These are phyloP conservation scores for Trypethelium eluteriae DNA, from an alignment of 495 filamentous ascomycete genomes.

Conservation along the genomic window DNA sequence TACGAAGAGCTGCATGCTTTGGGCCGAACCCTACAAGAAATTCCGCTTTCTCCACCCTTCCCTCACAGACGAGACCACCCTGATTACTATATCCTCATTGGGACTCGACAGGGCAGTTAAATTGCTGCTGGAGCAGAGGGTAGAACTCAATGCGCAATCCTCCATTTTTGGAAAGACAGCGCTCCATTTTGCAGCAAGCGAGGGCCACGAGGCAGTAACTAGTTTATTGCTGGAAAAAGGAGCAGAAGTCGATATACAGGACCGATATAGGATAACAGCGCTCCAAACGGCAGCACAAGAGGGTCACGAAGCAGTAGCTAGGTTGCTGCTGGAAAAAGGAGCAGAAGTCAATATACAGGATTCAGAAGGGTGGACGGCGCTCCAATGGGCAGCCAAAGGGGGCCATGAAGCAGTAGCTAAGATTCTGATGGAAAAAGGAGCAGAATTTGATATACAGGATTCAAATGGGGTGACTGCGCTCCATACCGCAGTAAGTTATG, in stretches of 20 bases:
- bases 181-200: not conserved
- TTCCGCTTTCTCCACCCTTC: not conserved
- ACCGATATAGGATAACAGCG: not conserved
- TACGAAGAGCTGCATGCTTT: not conserved
- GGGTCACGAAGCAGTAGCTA: not conserved
- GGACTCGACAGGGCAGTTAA: not conserved
- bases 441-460: not conserved
- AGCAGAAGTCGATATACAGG: not conserved
- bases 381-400: slow-evolving; percentile 2
- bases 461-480: not conserved
- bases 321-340: not conserved
- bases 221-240: not conserved
- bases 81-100: not conserved
- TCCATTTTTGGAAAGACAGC: not conserved
- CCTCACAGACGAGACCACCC: not conserved
- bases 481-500: not conserved
- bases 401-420: slow-evolving; percentile 14
- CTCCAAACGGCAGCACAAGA: not conserved
- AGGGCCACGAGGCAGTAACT: not conserved
- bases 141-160: not conserved
- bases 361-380: not conserved
- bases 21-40: not conserved
- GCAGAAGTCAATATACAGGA: slow-evolving; percentile 7
- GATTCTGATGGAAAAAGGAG: slow-evolving; percentile 12
- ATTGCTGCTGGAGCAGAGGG: not conserved